Conservation (phyloP, 345 rosid species). For the Hibiscus mutabilis region DNA sequence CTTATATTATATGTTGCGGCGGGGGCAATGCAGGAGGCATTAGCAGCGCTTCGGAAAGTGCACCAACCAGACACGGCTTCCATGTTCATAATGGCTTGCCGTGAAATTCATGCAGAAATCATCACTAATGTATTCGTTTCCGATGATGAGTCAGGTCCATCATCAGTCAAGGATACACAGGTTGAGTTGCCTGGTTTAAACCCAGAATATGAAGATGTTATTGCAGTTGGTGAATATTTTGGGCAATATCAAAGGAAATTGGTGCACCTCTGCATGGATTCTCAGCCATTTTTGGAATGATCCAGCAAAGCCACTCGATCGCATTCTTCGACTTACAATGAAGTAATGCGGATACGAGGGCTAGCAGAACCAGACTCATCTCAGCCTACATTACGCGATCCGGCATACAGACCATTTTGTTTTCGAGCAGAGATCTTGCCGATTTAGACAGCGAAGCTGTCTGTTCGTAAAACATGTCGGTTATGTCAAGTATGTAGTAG, state of each 20-base stretch:
- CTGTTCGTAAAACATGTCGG: not conserved
- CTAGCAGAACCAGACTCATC: not conserved
- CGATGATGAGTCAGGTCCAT: constrained; percentile 37
- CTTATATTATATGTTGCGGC: constrained; percentile 84
- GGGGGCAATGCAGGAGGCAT: constrained; percentile 80
- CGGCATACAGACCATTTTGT: no score
- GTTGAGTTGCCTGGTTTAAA: constrained; percentile 54
- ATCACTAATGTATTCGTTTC: constrained; percentile 28
- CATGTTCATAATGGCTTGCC: constrained; percentile 85
- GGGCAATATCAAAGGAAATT: constrained; percentile 85
- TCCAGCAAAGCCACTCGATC: no score
- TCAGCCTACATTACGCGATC: not conserved
- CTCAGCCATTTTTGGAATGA: constrained; percentile 63
- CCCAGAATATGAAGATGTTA: constrained; percentile 65
- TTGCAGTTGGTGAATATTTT: constrained; percentile 73
- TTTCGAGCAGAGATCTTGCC: no score
- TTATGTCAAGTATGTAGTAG: not conserved
- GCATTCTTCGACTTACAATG: not conserved
- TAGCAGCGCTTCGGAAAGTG: constrained; percentile 67
- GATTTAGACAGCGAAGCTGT: not conserved
- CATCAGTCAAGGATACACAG: constrained; percentile 23
- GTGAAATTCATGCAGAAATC: constrained; percentile 59
- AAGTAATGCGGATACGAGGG: not conserved
- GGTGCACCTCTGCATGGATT: constrained; percentile 93
- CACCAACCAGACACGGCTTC: constrained; percentile 91